Base-by-base conservation (phyloP, 1,284 basidiomycete species). In the Gastroboletus turbinatus region DNA sequence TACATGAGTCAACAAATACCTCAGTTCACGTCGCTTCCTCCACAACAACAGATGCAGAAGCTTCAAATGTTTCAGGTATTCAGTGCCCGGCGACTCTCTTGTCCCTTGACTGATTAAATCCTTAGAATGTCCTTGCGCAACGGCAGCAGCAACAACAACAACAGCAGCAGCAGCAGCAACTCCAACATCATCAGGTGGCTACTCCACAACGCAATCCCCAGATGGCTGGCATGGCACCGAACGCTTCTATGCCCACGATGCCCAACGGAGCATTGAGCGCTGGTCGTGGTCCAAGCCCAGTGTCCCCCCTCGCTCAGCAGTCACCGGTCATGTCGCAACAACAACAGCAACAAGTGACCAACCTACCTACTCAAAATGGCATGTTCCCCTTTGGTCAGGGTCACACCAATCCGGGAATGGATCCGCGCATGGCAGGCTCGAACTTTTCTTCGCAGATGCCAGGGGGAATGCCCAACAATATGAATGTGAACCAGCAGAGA, bases 1-100 rank as follows among this genome's bases (percentile, higher is more conserved):
- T 81, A 82, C 58, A 76, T 88, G 71, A 62, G 73, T 5, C 71
- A 77, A 48, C 73, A 73, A 33, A 66, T 84, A 4, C 86, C 84
- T 17, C 76, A 76, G 9, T 89, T 90, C 63, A 71, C 74, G 60
- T 65, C 67, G 23, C 63, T 88, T 55, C 78, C 84, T 10, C 44
- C 78, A 6, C 77, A 73, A 56, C 73, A 79, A 60, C 86, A 89
- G 69, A 63, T 88, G 59, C 82, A 84, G 65, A 81, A 76, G 63
- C 75, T 89, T 72, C 69, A 81, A 43, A 60, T 71, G 55, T 67
- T 82, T 23, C 82, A 83, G 74, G 84, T 87, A 61, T 52, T 75
- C 71, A 10, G 39, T 46, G n/a, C 45, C 46, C 51, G 7, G 32
- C 14, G 32, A 45, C 25, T 7, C 46, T 46, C 33, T 30, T 35